Percentiles rank a stretch among this genome's conserved stretches.
These are phyloP conservation scores for Aspergillus jensenii DNA, from an alignment of 2,329 filamentous ascomycete species.

Conservation along the genomic window DNA sequence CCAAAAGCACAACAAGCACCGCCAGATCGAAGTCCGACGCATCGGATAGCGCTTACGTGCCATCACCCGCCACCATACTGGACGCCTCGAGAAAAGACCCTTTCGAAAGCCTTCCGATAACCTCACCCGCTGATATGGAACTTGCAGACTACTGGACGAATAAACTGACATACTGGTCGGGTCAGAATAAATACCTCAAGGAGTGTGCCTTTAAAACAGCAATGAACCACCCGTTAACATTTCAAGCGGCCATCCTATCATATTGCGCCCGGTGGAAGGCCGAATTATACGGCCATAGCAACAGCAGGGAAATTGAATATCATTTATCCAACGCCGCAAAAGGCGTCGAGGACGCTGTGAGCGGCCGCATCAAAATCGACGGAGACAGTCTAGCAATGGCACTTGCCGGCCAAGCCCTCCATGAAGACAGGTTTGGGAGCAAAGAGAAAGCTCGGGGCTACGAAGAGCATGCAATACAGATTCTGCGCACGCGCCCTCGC, in stretches of 20 bases:
- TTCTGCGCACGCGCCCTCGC: constrained; percentile 31
- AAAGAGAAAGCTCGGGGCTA: constrained; percentile 27
- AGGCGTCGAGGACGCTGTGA: constrained; percentile 29
- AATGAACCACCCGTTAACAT: constrained; percentile 34
- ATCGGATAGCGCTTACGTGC: not conserved
- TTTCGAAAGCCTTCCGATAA: constrained; percentile 30
- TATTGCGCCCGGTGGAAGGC: constrained; percentile 41
- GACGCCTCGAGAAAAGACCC: constrained; percentile 34
- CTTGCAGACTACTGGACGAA: constrained; percentile 37
- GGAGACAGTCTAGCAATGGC: constrained; percentile 34
- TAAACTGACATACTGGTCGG: constrained; percentile 43
- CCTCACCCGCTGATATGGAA: constrained; percentile 26
- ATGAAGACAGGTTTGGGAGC: constrained; percentile 40
- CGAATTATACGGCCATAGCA: constrained; percentile 23
- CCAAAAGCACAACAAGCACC: constrained; percentile 3
- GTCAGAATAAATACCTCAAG: constrained; percentile 40
- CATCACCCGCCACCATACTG: constrained; percentile 27
- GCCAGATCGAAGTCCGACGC: constrained; percentile 12
- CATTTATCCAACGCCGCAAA: constrained; percentile 29
- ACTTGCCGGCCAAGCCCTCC: constrained; percentile 36
- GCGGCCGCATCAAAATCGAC: constrained; percentile 21
- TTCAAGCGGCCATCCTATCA: constrained; percentile 37
- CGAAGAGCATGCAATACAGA: constrained; percentile 32
- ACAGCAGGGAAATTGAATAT: constrained; percentile 26
- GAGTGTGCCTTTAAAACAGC: constrained; percentile 35